These are phyloP conservation scores for Thermothielavioides terrestris DNA, from an alignment of 495 filamentous ascomycete species.

Conservation along the genomic window DNA sequence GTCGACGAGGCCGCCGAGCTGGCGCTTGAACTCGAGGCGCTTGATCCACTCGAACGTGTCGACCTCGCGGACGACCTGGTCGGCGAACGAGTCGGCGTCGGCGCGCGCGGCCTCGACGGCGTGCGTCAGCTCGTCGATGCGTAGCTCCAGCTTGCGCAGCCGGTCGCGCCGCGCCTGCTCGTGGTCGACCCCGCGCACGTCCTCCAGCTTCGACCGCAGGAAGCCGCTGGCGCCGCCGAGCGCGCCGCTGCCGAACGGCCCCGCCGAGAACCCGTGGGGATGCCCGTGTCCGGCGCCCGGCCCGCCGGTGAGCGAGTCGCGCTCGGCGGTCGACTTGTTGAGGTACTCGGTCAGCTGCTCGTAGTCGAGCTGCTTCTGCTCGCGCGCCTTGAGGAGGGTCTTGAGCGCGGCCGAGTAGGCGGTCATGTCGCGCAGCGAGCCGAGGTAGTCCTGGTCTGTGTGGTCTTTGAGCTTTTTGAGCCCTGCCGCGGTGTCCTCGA, in stretches of 20 bases:
- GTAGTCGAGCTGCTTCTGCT: slow-evolving; percentile 97
- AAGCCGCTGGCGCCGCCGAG: slow-evolving; percentile 71
- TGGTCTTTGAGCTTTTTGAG: slow-evolving; percentile 73
- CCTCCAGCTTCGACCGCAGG: slow-evolving; percentile 89
- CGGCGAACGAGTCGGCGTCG: slow-evolving; percentile 79
- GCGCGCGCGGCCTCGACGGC: slow-evolving; percentile 82
- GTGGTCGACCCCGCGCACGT: slow-evolving; percentile 93
- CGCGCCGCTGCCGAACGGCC: background rate
- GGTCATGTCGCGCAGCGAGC: slow-evolving; percentile 85
- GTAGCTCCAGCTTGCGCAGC: slow-evolving; percentile 78
- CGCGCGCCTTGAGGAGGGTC: slow-evolving; percentile 79
- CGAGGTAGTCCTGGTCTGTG: slow-evolving; percentile 92
- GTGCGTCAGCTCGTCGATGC: slow-evolving; percentile 78
- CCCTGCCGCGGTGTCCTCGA: slow-evolving; percentile 71
- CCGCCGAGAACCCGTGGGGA: slow-evolving; percentile 25
- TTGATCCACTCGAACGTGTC: slow-evolving; percentile 95
- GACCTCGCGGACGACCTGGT: slow-evolving; percentile 88
- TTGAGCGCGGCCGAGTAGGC: slow-evolving; percentile 80
- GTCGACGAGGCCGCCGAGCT: slow-evolving; percentile 72
- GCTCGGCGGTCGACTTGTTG: slow-evolving; percentile 77
- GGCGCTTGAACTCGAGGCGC: slow-evolving; percentile 79
- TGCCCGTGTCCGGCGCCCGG: slow-evolving; percentile 42
- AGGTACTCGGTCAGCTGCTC: slow-evolving; percentile 94
- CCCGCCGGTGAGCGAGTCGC: slow-evolving; percentile 61
- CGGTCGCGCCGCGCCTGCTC: slow-evolving; percentile 82